Percentiles rank a stretch among this genome's conserved stretches.
phyloP scores from a whole-genome alignment of 306 rosid genomes.

The Citrullus amarus region DNA sequence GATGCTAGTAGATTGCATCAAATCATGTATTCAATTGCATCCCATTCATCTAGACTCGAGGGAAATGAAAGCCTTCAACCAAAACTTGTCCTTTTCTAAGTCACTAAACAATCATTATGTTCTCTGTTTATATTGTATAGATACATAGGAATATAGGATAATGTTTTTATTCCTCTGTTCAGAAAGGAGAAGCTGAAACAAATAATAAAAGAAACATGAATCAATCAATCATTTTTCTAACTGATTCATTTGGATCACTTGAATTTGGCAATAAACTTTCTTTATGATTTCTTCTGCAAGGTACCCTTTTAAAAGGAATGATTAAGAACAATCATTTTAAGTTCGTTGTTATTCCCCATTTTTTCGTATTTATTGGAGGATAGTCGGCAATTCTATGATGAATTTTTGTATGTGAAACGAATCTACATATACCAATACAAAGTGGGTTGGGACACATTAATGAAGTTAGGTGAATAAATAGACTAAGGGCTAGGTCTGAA shows the following conservation, averaged over 20 bases:
- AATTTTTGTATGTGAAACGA: not conserved
- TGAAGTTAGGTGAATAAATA: conserved; percentile 8
- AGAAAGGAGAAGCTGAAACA: not conserved
- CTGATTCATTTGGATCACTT: not conserved
- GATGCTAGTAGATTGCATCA: not conserved
- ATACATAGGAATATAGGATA: not conserved
- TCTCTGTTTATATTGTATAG: not conserved
- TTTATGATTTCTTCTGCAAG: not conserved
- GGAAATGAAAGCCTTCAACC: not conserved
- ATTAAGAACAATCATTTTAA: not conserved
- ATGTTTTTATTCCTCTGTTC: not conserved
- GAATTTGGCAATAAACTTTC: not conserved
- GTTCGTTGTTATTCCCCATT: not conserved
- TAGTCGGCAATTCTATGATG: not conserved
- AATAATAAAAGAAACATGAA: not conserved
- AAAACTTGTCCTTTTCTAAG: conserved; percentile 4
- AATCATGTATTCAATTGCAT: not conserved
- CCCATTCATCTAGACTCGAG: not conserved
- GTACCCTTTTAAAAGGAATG: not conserved
- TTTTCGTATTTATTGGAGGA: not conserved
- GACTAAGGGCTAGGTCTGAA: conserved; percentile 1
- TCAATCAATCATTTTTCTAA: not conserved
- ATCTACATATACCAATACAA: not conserved
- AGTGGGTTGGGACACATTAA: conserved; percentile 1
- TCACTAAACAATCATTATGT: conserved; percentile 1